phyloP scores from a whole-genome alignment of 106 monocot species.

The Dendrobium officinale region DNA sequence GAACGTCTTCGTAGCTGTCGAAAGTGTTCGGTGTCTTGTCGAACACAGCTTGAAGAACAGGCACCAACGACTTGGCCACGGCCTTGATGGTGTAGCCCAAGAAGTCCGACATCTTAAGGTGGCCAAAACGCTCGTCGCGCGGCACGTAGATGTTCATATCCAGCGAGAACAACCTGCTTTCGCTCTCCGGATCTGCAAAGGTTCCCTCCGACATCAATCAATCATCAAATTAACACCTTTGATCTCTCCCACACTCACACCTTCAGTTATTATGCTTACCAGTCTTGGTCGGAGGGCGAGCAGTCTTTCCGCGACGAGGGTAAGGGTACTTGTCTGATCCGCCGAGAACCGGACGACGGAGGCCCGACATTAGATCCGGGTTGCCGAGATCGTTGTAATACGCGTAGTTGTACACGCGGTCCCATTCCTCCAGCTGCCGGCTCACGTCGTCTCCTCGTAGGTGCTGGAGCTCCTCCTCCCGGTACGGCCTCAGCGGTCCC shows the following conservation, averaged over 20 bases:
- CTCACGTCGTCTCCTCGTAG: slow-evolving; percentile 41
- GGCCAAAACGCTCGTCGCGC: slow-evolving; percentile 81
- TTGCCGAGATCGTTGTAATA: slow-evolving; percentile 73
- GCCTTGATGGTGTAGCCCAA: slow-evolving; percentile 55
- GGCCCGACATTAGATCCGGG: slow-evolving; percentile 34
- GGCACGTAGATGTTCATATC: slow-evolving; percentile 70
- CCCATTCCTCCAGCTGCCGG: slow-evolving; percentile 10
- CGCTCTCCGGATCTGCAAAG: slow-evolving; percentile 50
- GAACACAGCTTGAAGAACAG: slow-evolving; percentile 29
- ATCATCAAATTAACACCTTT: not conserved
- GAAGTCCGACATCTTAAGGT: slow-evolving; percentile 85
- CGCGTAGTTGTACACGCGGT: slow-evolving; percentile 55
- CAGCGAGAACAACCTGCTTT: slow-evolving; percentile 43
- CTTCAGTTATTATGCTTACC: not conserved
- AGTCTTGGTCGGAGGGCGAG: slow-evolving; percentile 26
- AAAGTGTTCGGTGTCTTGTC: slow-evolving; percentile 57
- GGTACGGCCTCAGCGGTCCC: slow-evolving; percentile 30
- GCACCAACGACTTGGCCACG: slow-evolving; percentile 31
- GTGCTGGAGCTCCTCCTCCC: slow-evolving; percentile 40
- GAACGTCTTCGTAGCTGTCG: slow-evolving; percentile 56
- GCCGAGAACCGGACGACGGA: slow-evolving; percentile 43
- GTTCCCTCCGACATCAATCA: not conserved
- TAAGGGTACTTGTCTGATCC: slow-evolving; percentile 54
- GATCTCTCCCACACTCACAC: not conserved
- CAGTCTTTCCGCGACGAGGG: slow-evolving; percentile 57